A percentile compares a stretch with the other conserved stretches of the same genome.
phyloP scores from a whole-genome alignment of 352 stramenopile species.

The Globisporangium nodosum region DNA sequence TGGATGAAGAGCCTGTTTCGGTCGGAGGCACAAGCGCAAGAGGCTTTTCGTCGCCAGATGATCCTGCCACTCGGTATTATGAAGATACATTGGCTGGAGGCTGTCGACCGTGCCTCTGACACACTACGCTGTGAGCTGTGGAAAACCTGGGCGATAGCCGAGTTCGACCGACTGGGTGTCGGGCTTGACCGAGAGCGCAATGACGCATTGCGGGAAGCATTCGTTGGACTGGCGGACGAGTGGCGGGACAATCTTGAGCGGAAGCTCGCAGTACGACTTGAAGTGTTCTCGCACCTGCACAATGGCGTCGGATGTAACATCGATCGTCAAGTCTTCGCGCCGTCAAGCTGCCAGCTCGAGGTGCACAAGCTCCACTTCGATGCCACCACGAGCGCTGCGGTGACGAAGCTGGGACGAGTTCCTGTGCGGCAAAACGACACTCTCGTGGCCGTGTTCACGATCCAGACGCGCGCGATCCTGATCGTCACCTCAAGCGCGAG shows the following conservation, averaged over 20 bases:
- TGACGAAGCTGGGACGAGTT: conserved; percentile 6
- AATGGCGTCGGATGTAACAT: background rate
- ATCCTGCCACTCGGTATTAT: conserved; percentile 12
- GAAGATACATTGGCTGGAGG: conserved; percentile 24
- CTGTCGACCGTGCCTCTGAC: conserved; percentile 19
- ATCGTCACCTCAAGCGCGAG: conserved; percentile 1
- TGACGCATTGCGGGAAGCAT: background rate
- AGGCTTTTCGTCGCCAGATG: conserved; percentile 7
- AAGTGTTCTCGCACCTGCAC: background rate
- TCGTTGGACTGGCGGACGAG: background rate
- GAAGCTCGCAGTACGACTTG: background rate
- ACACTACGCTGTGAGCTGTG: conserved; percentile 7
- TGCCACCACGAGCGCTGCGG: background rate
- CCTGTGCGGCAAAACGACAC: background rate
- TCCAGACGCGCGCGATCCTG: conserved; percentile 7
- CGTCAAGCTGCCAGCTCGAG: conserved; percentile 4
- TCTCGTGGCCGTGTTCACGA: conserved; percentile 8
- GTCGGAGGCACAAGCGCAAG: background rate
- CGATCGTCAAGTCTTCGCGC: background rate
- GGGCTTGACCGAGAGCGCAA: background rate
- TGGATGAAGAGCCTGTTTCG: background rate
- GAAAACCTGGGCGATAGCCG: background rate
- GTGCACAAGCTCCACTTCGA: conserved; percentile 9
- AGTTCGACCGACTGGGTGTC: background rate
- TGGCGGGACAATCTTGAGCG: background rate